Conservation (phyloP, 2,329 filamentous ascomycete species). For the Pestalotiopsis sp. region DNA sequence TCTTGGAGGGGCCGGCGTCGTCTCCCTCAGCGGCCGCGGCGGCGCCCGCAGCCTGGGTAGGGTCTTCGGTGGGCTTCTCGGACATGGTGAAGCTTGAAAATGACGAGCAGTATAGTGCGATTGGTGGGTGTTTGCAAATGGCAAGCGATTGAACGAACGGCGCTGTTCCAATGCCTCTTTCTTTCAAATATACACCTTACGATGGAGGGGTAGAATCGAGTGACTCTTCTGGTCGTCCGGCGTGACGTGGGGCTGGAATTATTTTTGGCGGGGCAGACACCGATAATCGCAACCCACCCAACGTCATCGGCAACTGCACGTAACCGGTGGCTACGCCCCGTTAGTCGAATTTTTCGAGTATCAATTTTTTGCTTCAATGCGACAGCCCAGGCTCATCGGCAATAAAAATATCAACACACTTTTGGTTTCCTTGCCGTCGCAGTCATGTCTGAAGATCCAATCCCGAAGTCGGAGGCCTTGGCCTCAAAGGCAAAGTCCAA, state of each 20-base stretch:
- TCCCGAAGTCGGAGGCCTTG: conserved; percentile 21
- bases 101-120: neutral
- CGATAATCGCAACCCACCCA: neutral
- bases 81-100: conserved; percentile 29
- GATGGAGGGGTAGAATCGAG: conserved; percentile 8
- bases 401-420: neutral
- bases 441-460: conserved; percentile 16
- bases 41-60: conserved; percentile 24
- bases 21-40: conserved; percentile 28
- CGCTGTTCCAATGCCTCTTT: conserved; percentile 10
- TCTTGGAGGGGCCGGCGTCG: conserved; percentile 61
- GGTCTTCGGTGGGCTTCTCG: conserved; percentile 31
- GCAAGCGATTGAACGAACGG: conserved; percentile 36
- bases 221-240: conserved; percentile 3
- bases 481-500: conserved; percentile 39
- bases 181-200: neutral
- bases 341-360: conserved; percentile 12
- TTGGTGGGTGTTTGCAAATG: conserved; percentile 16
- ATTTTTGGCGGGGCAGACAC: conserved; percentile 12
- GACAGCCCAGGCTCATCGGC: neutral
- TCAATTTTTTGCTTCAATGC: conserved; percentile 4
- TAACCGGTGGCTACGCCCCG: conserved; percentile 1
- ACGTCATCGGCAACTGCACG: conserved; percentile 3
- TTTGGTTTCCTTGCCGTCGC: neutral
- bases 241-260: conserved; percentile 11